Conservation (phyloP, 257 asterid genomes). For the Solanum verrucosum region DNA sequence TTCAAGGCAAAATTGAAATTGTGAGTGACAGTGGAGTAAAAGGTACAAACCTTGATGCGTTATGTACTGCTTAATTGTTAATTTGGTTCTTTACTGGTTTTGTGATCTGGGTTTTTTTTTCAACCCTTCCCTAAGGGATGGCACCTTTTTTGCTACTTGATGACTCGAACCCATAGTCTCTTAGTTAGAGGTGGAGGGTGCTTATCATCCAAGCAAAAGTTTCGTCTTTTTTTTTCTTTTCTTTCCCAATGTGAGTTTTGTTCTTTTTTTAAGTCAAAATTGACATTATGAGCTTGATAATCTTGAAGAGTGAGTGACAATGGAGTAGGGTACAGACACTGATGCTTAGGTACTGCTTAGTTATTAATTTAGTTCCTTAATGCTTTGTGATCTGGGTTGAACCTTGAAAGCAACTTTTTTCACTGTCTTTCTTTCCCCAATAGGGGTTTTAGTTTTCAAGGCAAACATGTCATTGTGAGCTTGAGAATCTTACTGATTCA, state of each 20-base stretch:
- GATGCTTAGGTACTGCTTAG: too few relatives aligned
- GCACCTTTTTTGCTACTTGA: background rate
- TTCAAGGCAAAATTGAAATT: background rate
- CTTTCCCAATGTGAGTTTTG: too few relatives aligned
- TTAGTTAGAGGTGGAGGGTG: background rate
- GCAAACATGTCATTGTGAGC: background rate
- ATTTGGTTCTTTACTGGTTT: background rate
- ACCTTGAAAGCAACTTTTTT: too few relatives aligned
- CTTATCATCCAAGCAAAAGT: background rate
- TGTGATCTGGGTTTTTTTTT: background rate
- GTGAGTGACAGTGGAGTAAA: background rate
- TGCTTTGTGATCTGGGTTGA: too few relatives aligned
- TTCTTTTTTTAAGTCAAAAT: too few relatives aligned
- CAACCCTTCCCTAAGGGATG: background rate
- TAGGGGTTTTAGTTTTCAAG: background rate
- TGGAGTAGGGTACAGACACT: too few relatives aligned
- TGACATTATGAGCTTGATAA: too few relatives aligned
- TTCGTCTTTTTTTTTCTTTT: background rate
- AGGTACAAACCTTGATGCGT: background rate
- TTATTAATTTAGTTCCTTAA: too few relatives aligned
- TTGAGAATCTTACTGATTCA: background rate
- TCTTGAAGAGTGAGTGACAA: too few relatives aligned
- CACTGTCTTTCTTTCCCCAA: background rate
- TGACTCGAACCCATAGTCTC: too few relatives aligned
- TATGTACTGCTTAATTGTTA: background rate